Evolutionary conservation across 2,329 filamentous ascomycete species (phyloP).

Genomic region (Pseudovirgaria hyperparasitica): DNA sequence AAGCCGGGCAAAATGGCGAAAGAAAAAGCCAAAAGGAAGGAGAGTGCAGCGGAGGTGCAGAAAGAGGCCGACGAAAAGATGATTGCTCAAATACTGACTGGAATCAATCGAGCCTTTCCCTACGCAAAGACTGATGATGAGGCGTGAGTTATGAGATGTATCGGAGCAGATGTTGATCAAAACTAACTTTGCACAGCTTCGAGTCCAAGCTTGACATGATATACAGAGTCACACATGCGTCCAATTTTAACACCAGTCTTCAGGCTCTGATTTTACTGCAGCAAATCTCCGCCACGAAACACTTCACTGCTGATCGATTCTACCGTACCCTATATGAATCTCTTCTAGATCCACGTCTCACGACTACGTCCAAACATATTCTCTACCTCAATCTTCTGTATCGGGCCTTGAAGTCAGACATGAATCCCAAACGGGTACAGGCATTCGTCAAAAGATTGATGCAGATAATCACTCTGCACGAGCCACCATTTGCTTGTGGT

Average conservation of each 20-base stretch:
- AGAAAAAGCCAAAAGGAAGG: constrained; percentile 29
- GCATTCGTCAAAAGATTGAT: constrained; percentile 91
- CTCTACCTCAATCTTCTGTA: constrained; percentile 90
- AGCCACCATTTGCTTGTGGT: constrained; percentile 84
- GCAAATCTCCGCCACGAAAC: constrained; percentile 71
- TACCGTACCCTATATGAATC: constrained; percentile 95
- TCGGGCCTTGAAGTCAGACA: constrained; percentile 74
- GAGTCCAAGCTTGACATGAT: constrained; percentile 86
- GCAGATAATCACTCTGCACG: constrained; percentile 76
- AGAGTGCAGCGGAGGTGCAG: constrained; percentile 29
- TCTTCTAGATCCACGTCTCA: constrained; percentile 74
- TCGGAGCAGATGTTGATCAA: neutral
- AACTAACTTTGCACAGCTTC: constrained; percentile 38
- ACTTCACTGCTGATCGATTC: constrained; percentile 76
- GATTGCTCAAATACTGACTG: constrained; percentile 79
- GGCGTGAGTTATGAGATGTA: constrained; percentile 43
- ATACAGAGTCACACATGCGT: constrained; percentile 91
- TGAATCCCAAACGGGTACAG: constrained; percentile 85
- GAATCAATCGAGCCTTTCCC: constrained; percentile 90
- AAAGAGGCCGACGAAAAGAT: constrained; percentile 60
- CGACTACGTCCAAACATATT: constrained; percentile 86
- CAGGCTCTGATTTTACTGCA: constrained; percentile 93
- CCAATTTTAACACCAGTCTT: constrained; percentile 97
- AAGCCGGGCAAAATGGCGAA: constrained; percentile 41
- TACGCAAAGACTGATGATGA: constrained; percentile 74